phyloP scores from a whole-genome alignment of 2,329 filamentous ascomycete genomes.

The Penicillium sp. region DNA sequence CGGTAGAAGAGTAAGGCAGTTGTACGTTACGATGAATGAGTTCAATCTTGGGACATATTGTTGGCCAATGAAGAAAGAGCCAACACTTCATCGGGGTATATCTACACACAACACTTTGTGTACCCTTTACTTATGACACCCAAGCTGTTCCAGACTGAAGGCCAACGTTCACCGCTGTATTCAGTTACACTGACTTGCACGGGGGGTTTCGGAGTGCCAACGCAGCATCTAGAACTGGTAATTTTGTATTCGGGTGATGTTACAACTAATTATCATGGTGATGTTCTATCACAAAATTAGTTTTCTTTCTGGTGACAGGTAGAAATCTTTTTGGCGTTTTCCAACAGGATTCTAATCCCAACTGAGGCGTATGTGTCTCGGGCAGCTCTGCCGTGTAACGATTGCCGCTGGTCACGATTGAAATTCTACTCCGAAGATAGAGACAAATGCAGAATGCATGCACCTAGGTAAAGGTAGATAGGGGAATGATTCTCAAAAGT shows the following conservation, averaged over 20 bases:
- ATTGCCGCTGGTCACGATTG: constrained; percentile 4
- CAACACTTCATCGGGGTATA: neutral
- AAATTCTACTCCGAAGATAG: constrained; percentile 1
- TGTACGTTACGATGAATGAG: neutral
- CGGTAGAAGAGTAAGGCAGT: neutral
- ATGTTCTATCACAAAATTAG: neutral
- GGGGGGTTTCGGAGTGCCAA: neutral
- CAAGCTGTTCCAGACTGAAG: neutral
- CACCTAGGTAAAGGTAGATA: neutral
- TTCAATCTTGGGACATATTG: neutral
- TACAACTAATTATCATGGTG: neutral
- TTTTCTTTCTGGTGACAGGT: neutral
- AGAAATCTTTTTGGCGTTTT: neutral
- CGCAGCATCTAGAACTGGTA: neutral
- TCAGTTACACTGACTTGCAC: neutral
- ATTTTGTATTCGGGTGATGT: neutral
- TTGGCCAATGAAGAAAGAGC: neutral
- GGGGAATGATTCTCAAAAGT: neutral
- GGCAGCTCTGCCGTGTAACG: constrained; percentile 13
- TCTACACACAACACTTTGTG: neutral
- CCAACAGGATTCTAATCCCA: constrained; percentile 12
- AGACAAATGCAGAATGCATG: neutral
- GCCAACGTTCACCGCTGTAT: neutral
- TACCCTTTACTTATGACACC: neutral
- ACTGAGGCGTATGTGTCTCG: constrained; percentile 4